phyloP scores from a whole-genome alignment of 306 rosid genomes.

The Inga leiocalycina region DNA sequence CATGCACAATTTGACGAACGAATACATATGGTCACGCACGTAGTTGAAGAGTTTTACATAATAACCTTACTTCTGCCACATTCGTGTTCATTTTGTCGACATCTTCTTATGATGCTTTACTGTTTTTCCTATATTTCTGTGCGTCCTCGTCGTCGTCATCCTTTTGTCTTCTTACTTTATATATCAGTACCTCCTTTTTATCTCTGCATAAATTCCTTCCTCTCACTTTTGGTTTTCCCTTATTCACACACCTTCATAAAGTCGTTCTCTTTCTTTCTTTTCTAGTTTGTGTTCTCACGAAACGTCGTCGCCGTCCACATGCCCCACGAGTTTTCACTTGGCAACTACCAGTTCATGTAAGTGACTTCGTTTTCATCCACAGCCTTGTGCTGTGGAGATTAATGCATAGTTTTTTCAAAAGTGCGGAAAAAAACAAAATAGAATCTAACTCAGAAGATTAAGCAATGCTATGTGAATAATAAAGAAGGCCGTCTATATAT shows the following conservation, averaged over 20 bases:
- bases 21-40: conserved; percentile 23
- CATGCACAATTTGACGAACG: conserved; percentile 27
- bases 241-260: neutral
- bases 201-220: neutral
- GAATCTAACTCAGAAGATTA: neutral
- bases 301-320: neutral
- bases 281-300: neutral
- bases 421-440: neutral
- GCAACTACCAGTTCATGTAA: neutral
- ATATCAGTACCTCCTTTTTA: neutral
- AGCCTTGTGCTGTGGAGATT: neutral
- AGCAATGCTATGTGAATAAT: no score
- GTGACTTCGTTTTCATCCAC: neutral
- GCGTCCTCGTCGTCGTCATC: neutral
- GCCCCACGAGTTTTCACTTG: neutral
- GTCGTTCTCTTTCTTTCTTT: neutral
- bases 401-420: neutral
- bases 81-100: conserved; percentile 32
- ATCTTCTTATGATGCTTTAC: neutral
- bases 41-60: neutral
- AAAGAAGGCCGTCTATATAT: no score
- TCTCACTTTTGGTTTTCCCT: neutral
- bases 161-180: neutral
- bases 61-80: neutral
- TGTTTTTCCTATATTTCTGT: neutral